phyloP scores from a whole-genome alignment of 805 yeast genomes.

The Suhomyces canberraensis region DNA sequence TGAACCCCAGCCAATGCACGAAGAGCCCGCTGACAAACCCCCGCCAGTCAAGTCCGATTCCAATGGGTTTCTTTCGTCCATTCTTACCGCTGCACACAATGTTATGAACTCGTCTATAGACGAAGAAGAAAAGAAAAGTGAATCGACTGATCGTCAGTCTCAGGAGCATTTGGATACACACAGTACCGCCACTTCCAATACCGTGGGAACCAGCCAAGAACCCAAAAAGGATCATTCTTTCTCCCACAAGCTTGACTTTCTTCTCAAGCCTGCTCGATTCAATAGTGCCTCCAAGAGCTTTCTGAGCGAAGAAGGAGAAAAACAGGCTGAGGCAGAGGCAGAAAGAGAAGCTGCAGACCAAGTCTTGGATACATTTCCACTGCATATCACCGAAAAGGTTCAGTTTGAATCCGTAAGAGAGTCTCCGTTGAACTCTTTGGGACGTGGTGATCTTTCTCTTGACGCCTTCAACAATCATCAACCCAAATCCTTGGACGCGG shows the following conservation, averaged over 20 bases:
- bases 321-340: background rate
- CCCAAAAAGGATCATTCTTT: slow-evolving; percentile 7
- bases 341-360: background rate
- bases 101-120: slow-evolving; percentile 30
- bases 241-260: slow-evolving; percentile 22
- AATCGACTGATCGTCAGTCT: background rate
- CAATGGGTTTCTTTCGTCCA: slow-evolving; percentile 41
- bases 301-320: slow-evolving; percentile 3
- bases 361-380: background rate
- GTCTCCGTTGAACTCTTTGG: slow-evolving; percentile 46
- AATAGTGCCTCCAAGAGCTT: slow-evolving; percentile 9
- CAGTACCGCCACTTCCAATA: background rate
- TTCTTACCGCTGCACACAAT: slow-evolving; percentile 46
- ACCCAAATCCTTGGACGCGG: slow-evolving; percentile 5
- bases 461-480: slow-evolving; percentile 18
- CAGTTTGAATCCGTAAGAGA: slow-evolving; percentile 47
- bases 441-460: slow-evolving; percentile 45
- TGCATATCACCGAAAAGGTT: slow-evolving; percentile 28
- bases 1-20: background rate
- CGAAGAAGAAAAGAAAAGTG: slow-evolving; percentile 4
- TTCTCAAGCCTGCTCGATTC: slow-evolving; percentile 19
- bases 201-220: background rate
- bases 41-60: slow-evolving; percentile 10
- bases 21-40: background rate
- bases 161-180: background rate